A percentile compares a stretch with the other conserved stretches of the same genome.
These are phyloP conservation scores for Fusarium decemcellulare DNA, from an alignment of 2,329 filamentous ascomycete species.

Conservation along the genomic window DNA sequence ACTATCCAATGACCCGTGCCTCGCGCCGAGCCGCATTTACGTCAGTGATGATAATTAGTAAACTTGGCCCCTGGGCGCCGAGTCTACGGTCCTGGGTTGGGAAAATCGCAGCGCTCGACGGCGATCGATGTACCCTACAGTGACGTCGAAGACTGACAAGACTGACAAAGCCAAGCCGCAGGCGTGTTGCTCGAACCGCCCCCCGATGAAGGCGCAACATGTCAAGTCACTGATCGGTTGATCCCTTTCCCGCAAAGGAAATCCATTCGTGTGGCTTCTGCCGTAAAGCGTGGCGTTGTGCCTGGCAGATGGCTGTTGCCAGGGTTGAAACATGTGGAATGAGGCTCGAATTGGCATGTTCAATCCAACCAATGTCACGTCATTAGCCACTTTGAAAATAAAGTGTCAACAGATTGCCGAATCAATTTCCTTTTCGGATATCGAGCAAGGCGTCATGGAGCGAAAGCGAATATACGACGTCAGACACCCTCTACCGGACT, in stretches of 20 bases:
- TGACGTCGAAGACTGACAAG: conserved; percentile 25
- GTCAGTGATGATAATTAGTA: conserved; percentile 17
- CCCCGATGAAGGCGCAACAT: conserved; percentile 16
- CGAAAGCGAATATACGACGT: conserved; percentile 8
- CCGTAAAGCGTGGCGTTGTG: conserved; percentile 23
- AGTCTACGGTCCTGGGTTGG: neutral
- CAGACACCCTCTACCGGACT: conserved; percentile 22
- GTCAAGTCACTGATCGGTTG: conserved; percentile 21
- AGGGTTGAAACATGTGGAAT: neutral
- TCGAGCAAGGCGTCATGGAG: neutral
- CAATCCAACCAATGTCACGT: conserved; percentile 13
- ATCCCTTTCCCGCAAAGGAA: conserved; percentile 26
- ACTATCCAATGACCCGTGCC: neutral
- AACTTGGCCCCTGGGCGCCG: neutral
- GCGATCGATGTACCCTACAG: conserved; percentile 27
- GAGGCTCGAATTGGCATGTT: conserved; percentile 25
- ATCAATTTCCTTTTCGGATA: neutral
- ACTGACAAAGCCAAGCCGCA: conserved; percentile 18
- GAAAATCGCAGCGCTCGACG: neutral
- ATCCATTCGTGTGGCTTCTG: conserved; percentile 21
- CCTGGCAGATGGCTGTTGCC: conserved; percentile 14
- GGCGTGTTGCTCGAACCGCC: conserved; percentile 18
- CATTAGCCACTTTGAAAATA: conserved; percentile 17
- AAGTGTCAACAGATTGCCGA: neutral
- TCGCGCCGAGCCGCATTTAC: conserved; percentile 1